phyloP scores from a whole-genome alignment of 1,139 yeast genomes.

The Komagataea norvegica region DNA sequence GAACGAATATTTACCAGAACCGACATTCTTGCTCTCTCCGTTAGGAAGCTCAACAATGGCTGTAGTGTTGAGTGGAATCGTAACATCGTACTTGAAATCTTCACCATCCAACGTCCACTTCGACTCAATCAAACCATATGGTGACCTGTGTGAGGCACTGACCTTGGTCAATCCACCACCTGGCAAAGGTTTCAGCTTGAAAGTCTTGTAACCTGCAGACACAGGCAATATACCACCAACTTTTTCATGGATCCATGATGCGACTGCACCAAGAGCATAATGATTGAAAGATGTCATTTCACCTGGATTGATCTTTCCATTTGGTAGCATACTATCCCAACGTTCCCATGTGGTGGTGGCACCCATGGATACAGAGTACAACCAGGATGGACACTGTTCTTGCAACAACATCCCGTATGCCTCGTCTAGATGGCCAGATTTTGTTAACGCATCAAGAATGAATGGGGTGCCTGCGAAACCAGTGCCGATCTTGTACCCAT shows the following conservation, averaged over 20 bases:
- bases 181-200: conserved; percentile 14
- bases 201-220: conserved; percentile 9
- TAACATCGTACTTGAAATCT: conserved; percentile 8
- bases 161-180: conserved; percentile 16
- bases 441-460: conserved; percentile 14
- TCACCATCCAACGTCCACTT: conserved; percentile 11
- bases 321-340: conserved; percentile 19
- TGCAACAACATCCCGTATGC: conserved; percentile 16
- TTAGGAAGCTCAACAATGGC: conserved; percentile 16
- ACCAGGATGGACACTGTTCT: conserved; percentile 17
- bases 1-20: conserved; percentile 13
- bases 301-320: conserved; percentile 19
- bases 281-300: conserved; percentile 21
- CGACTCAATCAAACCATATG: conserved; percentile 17
- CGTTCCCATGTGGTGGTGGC: conserved; percentile 21
- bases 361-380: conserved; percentile 19
- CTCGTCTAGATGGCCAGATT: conserved; percentile 11
- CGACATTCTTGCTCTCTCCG: conserved; percentile 13
- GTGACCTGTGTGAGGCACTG: conserved; percentile 13
- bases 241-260: conserved; percentile 18
- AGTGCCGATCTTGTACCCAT: conserved; percentile 15
- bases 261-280: conserved; percentile 20
- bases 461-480: conserved; percentile 21
- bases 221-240: conserved; percentile 15
- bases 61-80: conserved; percentile 13